Conservation (phyloP, 2,329 filamentous ascomycete genomes). For the Annulohypoxylon truncatum region DNA sequence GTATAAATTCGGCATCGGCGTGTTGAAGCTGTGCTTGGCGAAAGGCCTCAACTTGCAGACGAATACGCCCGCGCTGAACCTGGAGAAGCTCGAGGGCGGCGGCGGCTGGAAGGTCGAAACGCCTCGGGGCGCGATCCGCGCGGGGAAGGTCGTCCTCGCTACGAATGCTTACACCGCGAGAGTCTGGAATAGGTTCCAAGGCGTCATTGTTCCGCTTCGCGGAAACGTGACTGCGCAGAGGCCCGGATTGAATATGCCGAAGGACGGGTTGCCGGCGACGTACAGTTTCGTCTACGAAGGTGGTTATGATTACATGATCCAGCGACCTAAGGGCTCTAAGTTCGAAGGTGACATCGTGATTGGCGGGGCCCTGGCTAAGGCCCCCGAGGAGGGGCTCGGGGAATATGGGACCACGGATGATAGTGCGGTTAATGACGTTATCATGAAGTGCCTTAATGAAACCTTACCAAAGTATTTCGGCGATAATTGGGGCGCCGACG, state of each 20-base stretch:
- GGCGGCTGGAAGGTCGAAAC: slow-evolving; percentile 57
- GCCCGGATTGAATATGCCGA: slow-evolving; percentile 52
- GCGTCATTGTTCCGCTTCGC: slow-evolving; percentile 61
- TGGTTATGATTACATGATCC: slow-evolving; percentile 76
- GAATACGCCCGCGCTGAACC: slow-evolving; percentile 57
- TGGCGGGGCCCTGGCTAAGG: slow-evolving; percentile 65
- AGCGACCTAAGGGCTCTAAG: slow-evolving; percentile 59
- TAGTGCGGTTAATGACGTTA: slow-evolving; percentile 59
- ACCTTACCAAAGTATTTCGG: slow-evolving; percentile 65
- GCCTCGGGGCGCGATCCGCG: slow-evolving; percentile 55
- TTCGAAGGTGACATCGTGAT: slow-evolving; percentile 67
- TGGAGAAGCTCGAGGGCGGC: slow-evolving; percentile 33
- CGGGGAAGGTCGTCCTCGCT: slow-evolving; percentile 60
- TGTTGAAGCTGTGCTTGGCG: slow-evolving; percentile 58
- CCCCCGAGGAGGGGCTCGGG: slow-evolving; percentile 55
- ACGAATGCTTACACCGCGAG: slow-evolving; percentile 65
- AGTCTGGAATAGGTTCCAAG: slow-evolving; percentile 57
- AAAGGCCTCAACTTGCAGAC: slow-evolving; percentile 65
- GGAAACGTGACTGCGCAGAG: slow-evolving; percentile 62
- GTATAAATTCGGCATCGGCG: slow-evolving; percentile 55
- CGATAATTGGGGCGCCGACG: slow-evolving; percentile 59
- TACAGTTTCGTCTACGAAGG: slow-evolving; percentile 71
- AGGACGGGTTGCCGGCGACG: slow-evolving; percentile 58
- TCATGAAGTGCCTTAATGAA: slow-evolving; percentile 60
- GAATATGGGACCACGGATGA: slow-evolving; percentile 70